A percentile compares a stretch with the other conserved stretches of the same genome.
phyloP scores from a whole-genome alignment of 1,284 basidiomycete genomes.

The Veloporphyrellus conicus region DNA sequence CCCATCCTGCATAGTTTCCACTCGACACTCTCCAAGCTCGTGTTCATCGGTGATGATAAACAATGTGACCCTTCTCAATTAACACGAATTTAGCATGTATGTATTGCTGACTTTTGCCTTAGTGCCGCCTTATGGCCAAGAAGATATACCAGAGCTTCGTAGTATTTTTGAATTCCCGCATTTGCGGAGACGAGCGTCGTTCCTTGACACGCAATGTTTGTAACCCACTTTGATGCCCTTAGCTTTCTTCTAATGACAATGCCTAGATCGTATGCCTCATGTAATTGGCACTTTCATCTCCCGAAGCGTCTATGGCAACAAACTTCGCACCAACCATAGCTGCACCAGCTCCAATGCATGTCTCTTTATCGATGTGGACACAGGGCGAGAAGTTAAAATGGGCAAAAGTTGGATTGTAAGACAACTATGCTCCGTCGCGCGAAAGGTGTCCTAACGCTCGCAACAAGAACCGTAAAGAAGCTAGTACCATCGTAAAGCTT shows the following conservation, averaged over 20 bases:
- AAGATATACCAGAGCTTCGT: conserved; percentile 36
- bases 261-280: conserved; percentile 49
- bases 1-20: conserved; percentile 46
- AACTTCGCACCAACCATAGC: conserved; percentile 24
- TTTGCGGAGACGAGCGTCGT: conserved; percentile 30
- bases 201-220: conserved; percentile 46
- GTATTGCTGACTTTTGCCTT: conserved; percentile 3
- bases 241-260: background rate
- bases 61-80: conserved; percentile 50
- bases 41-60: conserved; percentile 72
- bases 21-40: conserved; percentile 50
- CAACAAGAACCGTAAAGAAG: conserved; percentile 27
- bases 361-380: conserved; percentile 29
- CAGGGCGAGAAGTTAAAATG: conserved; percentile 20
- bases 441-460: background rate
- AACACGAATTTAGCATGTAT: too few species aligned
- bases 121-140: conserved; percentile 51
- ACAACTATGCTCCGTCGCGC: background rate
- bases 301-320: conserved; percentile 37
- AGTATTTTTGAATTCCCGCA: conserved; percentile 46
- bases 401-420: conserved; percentile 31
- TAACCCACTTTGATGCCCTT: background rate
- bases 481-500: conserved; percentile 21
- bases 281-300: conserved; percentile 49
- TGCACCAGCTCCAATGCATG: conserved; percentile 10